Evolutionary conservation across 179 eudicot genomes (phyloP).

Genomic region (Beta corolliflora): DNA sequence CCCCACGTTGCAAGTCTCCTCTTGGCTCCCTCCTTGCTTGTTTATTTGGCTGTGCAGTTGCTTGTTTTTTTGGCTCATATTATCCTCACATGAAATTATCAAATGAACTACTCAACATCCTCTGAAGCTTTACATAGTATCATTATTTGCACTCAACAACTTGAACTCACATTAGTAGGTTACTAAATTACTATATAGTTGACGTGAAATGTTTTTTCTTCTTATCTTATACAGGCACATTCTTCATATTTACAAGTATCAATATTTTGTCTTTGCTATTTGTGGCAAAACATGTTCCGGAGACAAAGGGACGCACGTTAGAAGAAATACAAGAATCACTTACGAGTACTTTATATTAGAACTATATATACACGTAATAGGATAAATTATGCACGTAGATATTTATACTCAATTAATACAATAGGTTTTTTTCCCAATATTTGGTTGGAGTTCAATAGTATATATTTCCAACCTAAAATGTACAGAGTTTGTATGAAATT

Average conservation of each 20-base stretch:
- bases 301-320: slow-evolving; percentile 46
- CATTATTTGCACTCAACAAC: no score
- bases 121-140: no score
- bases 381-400: neutral
- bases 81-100: no score
- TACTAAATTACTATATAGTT: no score
- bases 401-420: neutral
- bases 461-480: neutral
- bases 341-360: slow-evolving; percentile 20
- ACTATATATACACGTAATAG: neutral
- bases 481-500: neutral
- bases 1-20: no score
- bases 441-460: neutral
- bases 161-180: no score
- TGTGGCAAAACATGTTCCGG: slow-evolving; percentile 37
- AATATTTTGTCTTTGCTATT: slow-evolving; percentile 31
- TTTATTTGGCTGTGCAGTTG: no score
- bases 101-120: no score
- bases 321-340: slow-evolving; percentile 47
- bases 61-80: no score
- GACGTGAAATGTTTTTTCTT: neutral
- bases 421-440: neutral
- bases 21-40: no score
- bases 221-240: slow-evolving; percentile 34
- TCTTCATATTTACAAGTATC: slow-evolving; percentile 37